These are phyloP conservation scores for Dioscorea alata DNA, from an alignment of 106 monocot genomes.

Conservation along the genomic window DNA sequence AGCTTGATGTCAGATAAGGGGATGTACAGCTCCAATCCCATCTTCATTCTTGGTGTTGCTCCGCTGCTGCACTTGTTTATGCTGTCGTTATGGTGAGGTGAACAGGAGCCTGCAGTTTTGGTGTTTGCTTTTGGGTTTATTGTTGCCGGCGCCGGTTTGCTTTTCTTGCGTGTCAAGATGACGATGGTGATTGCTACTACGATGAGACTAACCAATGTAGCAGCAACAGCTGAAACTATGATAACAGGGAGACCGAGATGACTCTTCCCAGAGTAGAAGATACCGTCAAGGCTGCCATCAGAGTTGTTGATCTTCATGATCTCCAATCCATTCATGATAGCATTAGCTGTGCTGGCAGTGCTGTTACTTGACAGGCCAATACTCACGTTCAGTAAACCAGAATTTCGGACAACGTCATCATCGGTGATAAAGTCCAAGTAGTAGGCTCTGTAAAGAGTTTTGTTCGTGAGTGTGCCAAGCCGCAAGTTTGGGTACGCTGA, in stretches of 20 bases:
- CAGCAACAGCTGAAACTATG: no score
- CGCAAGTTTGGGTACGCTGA: constrained; percentile 8
- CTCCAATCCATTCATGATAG: constrained; percentile 58
- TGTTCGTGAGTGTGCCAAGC: not conserved
- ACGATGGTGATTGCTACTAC: no score
- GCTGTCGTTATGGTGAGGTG: no score
- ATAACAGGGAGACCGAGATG: not conserved
- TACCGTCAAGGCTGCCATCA: not conserved
- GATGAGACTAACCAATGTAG: no score
- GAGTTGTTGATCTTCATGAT: constrained; percentile 39
- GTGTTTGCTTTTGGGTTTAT: not conserved
- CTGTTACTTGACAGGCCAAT: constrained; percentile 24
- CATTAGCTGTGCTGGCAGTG: not conserved
- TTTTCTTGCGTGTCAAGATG: not conserved
- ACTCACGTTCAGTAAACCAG: constrained; percentile 30
- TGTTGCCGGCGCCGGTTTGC: not conserved
- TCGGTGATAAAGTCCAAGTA: constrained; percentile 25
- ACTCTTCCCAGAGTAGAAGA: not conserved
- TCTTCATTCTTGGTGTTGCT: constrained; percentile 1
- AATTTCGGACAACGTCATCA: not conserved
- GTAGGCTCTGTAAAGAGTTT: constrained; percentile 14
- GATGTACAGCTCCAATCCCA: constrained; percentile 37
- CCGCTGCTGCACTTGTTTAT: constrained; percentile 4
- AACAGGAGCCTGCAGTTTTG: not conserved
- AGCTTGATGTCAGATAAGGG: constrained; percentile 28